phyloP scores from a whole-genome alignment of 139 green algal genomes.

The Volvox reticuliferus region DNA sequence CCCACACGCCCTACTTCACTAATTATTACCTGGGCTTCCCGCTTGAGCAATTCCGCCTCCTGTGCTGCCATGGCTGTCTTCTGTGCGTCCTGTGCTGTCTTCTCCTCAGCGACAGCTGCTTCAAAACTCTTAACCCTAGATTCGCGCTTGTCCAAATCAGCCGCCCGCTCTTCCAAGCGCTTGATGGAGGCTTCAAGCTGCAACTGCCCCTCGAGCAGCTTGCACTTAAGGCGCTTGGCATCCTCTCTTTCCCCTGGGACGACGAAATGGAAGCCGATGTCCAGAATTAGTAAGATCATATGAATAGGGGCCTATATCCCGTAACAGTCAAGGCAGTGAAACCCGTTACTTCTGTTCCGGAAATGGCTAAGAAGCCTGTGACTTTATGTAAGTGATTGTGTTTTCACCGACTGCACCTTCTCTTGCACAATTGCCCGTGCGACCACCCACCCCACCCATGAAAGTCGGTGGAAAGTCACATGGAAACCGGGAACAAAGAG shows the following conservation, averaged over 20 bases:
- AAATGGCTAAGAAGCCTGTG: too few relatives aligned
- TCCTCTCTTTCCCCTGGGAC: constrained; percentile 37
- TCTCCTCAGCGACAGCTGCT: not conserved
- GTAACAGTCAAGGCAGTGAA: too few relatives aligned
- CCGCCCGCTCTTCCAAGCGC: not conserved
- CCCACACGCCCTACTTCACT: too few relatives aligned
- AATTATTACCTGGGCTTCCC: not conserved
- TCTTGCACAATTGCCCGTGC: too few relatives aligned
- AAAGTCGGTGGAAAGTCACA: too few relatives aligned
- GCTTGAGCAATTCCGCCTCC: not conserved
- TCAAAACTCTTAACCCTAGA: not conserved
- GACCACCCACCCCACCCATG: too few relatives aligned
- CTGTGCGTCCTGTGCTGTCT: not conserved
- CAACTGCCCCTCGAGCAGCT: constrained; percentile 44
- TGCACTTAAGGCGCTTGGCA: constrained; percentile 44
- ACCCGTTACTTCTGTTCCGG: too few relatives aligned
- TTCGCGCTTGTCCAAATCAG: not conserved
- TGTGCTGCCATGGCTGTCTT: not conserved
- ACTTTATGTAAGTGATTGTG: too few relatives aligned
- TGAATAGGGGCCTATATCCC: too few relatives aligned
- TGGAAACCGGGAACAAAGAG: too few relatives aligned
- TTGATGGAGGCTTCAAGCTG: not conserved
- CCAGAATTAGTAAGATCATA: too few relatives aligned
- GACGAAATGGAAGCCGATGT: not conserved
- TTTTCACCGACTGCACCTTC: too few relatives aligned